Evolutionary conservation across 305 asterid genomes (phyloP).

Genomic region (Fraxinus baroniana): DNA sequence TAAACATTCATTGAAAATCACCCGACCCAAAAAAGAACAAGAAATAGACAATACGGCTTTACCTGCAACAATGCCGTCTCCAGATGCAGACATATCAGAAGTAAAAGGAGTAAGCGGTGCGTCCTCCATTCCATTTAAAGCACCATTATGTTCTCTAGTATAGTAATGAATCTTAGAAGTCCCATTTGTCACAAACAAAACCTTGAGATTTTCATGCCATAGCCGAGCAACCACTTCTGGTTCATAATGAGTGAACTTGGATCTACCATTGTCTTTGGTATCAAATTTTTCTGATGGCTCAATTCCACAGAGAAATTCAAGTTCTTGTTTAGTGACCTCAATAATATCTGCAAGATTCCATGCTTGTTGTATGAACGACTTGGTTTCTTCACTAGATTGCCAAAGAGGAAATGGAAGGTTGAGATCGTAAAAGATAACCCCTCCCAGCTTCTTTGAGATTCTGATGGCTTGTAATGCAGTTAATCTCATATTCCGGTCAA

Average conservation of each 20-base stretch:
- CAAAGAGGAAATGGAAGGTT: constrained; percentile 88
- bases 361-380: constrained; percentile 52
- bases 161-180: constrained; percentile 94
- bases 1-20: neutral
- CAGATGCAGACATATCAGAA: constrained; percentile 87
- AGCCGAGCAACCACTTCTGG: constrained; percentile 71
- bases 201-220: constrained; percentile 84
- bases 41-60: constrained; percentile 20
- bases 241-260: constrained; percentile 76
- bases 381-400: constrained; percentile 77
- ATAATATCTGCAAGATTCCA: constrained; percentile 79
- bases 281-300: constrained; percentile 64
- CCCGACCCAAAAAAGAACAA: constrained; percentile 3
- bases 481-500: constrained; percentile 70
- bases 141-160: constrained; percentile 73
- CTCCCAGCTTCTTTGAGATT: constrained; percentile 71
- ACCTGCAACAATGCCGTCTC: constrained; percentile 98
- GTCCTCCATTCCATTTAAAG: constrained; percentile 87
- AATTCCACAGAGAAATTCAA: constrained; percentile 85
- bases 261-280: constrained; percentile 56
- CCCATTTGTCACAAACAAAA: constrained; percentile 89
- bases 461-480: constrained; percentile 67
- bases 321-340: constrained; percentile 92
- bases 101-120: constrained; percentile 85
- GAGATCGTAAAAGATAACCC: constrained; percentile 71